Conservation (phyloP, 108 stramenopile genomes). For the Asterionellopsis glacialis region DNA sequence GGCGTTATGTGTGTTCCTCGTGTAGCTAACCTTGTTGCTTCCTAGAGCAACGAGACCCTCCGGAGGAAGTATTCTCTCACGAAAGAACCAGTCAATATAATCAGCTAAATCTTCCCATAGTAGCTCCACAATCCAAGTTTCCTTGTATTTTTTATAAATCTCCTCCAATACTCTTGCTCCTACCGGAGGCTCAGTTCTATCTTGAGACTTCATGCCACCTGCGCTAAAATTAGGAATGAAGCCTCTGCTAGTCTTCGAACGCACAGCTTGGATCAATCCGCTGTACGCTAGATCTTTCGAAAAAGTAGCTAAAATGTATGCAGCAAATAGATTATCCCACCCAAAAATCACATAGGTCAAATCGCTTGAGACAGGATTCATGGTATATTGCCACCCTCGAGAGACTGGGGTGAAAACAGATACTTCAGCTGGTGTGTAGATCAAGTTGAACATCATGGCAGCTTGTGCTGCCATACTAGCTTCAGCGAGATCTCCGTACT, state of each 20-base stretch:
- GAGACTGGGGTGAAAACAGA: conserved; percentile 6
- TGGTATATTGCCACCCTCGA: conserved; percentile 8
- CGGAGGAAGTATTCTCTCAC: conserved; percentile 5
- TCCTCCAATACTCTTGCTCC: conserved; percentile 27
- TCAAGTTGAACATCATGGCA: conserved; percentile 9
- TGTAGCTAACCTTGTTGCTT: conserved; percentile 4
- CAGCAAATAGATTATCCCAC: too few relatives aligned
- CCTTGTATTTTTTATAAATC: conserved; percentile 16
- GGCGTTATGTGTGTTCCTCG: not conserved
- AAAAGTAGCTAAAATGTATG: too few relatives aligned
- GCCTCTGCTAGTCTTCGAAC: conserved; percentile 16
- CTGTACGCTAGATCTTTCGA: too few relatives aligned
- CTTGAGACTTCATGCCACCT: conserved; percentile 13
- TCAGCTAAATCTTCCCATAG: conserved; percentile 23
- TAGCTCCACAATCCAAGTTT: conserved; percentile 24
- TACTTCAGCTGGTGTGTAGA: conserved; percentile 7
- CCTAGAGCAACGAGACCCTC: conserved; percentile 22
- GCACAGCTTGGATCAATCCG: conserved; percentile 12
- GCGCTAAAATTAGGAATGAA: conserved; percentile 25
- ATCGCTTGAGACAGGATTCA: not conserved
- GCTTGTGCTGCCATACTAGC: not conserved
- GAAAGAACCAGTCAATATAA: conserved; percentile 20
- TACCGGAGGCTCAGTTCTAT: conserved; percentile 30
- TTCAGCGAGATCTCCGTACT: too few relatives aligned
- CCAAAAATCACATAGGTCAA: too few relatives aligned